Conservation (phyloP, 257 asterid species). For the Striga asiatica region DNA sequence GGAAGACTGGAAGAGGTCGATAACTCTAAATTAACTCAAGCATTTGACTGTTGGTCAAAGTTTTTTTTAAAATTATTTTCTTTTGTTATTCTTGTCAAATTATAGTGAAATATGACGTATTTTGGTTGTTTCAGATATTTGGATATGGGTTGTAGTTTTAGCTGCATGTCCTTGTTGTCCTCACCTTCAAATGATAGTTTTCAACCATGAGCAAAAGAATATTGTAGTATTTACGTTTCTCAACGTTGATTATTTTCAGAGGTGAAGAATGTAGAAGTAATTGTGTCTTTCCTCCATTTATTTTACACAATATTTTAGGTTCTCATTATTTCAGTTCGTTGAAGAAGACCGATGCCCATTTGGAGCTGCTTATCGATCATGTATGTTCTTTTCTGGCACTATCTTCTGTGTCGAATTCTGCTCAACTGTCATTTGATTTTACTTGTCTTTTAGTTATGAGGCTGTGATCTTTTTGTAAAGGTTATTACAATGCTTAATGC, state of each 20-base stretch:
- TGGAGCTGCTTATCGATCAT: constrained; percentile 33
- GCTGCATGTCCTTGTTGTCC: neutral
- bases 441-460: too few relatives aligned
- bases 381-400: too few relatives aligned
- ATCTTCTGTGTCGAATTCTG: too few relatives aligned
- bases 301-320: constrained; percentile 48
- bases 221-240: constrained; percentile 6
- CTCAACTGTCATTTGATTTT: too few relatives aligned
- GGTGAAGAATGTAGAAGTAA: neutral
- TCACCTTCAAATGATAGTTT: neutral
- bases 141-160: neutral
- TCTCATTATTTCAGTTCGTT: constrained; percentile 62
- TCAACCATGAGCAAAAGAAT: neutral
- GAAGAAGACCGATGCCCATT: constrained; percentile 46
- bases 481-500: too few relatives aligned
- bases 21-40: too few relatives aligned
- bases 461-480: too few relatives aligned
- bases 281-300: neutral
- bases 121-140: neutral
- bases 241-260: neutral
- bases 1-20: too few relatives aligned
- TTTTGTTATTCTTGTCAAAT: neutral
- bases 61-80: neutral
- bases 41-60: too few relatives aligned
- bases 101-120: neutral